Evolutionary conservation across 257 asterid genomes (phyloP).

Genomic region (Petunia secreta): DNA sequence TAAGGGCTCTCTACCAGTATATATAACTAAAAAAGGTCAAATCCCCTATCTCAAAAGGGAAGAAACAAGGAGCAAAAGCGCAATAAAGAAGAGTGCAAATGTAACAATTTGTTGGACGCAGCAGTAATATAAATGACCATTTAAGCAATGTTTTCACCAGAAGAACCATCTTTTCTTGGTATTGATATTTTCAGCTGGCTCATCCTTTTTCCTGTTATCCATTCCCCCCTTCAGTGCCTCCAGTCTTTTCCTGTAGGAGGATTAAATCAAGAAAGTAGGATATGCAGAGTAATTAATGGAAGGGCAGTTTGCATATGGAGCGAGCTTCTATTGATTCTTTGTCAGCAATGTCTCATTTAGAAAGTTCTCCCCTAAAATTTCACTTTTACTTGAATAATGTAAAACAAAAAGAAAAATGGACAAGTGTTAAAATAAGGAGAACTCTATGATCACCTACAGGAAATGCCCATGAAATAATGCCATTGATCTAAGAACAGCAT

Average conservation of each 20-base stretch:
- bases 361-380: background rate
- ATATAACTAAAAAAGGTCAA: background rate
- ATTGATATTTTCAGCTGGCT: slow-evolving; percentile 34
- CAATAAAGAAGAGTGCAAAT: background rate
- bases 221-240: slow-evolving; percentile 82
- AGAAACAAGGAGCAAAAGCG: background rate
- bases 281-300: background rate
- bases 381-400: background rate
- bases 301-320: background rate
- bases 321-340: background rate
- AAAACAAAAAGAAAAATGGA: background rate
- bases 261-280: slow-evolving; percentile 6
- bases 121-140: background rate
- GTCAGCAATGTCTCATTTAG: background rate
- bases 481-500: background rate
- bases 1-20: background rate
- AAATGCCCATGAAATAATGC: background rate
- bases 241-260: slow-evolving; percentile 56
- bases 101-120: background rate
- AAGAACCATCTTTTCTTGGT: slow-evolving; percentile 73
- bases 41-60: background rate
- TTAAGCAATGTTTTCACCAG: slow-evolving; percentile 48
- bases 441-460: too few relatives aligned
- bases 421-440: background rate
- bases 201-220: slow-evolving; percentile 62